Evolutionary conservation across 2,329 filamentous ascomycete species (phyloP), one percentile per base, ranked within the genome.

Genomic region (Talaromyces marneffei): DNA sequence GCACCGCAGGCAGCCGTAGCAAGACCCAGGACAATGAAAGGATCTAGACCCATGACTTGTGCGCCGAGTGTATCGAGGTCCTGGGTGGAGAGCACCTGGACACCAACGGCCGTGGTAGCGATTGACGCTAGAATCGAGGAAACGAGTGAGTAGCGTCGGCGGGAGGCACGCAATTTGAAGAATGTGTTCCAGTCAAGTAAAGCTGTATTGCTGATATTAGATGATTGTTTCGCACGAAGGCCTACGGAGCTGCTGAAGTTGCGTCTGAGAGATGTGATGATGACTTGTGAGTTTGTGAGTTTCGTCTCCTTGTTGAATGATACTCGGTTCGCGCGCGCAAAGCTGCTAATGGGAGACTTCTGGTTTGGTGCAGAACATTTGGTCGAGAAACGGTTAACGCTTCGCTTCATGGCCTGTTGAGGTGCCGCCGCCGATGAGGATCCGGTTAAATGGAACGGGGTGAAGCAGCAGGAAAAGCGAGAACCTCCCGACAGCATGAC

Each of bases 151-250:
- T 92, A 89, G 69, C 90, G 86, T 63, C 93, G 88, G 60, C 93
- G 90, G 63, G 87, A 89, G 69, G 91, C 89, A 71, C 93, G 91
- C 63, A 97, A 87, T 73, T 86, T 85, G 82, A 97, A 96, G 81
- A 96, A 97, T 57, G 86, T 87, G 79, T 97, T 88, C 93, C 93
- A 97, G 77, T 91, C 85, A 44, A 92, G 84, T n/a, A 40, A 10
- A n/a, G 57, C 53, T 12, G 33, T 53, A 12, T 50, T 37, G 2
- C 33, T 70, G 65, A 59, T 72, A 68, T 33, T 71, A 67, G 57
- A 71, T 64, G 18, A 75, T 61, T 48, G n/a, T 35, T 33, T 35
- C 16, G 60, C 56, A 10, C 31, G 39, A 20, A 33, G 35, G 16
- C 29, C 25, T 16, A 37, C 46, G 10, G 60, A 62, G 10, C 25